Evolutionary conservation across 257 asterid species (phyloP).

Genomic region (Ocimum tenuiflorum): DNA sequence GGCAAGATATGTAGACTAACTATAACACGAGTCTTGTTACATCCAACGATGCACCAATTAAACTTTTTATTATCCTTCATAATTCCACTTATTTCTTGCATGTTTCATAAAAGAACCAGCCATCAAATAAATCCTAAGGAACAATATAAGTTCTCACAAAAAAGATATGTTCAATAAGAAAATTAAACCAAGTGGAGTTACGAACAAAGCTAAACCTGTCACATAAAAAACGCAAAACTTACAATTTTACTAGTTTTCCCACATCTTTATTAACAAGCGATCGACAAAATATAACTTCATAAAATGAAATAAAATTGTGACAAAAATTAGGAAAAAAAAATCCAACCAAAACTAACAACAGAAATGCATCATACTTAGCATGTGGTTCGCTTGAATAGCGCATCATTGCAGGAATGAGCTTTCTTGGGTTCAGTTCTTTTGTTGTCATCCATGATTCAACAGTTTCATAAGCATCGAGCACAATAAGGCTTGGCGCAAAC

Average conservation of each 20-base stretch:
- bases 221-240: constrained; percentile 7
- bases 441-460: constrained; percentile 98
- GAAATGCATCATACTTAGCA: constrained; percentile 64
- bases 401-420: constrained; percentile 99
- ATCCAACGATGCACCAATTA: constrained; percentile 5
- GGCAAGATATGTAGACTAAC: constrained; percentile 11
- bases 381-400: constrained; percentile 96
- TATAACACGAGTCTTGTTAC: neutral
- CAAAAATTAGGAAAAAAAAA: neutral
- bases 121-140: neutral
- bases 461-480: constrained; percentile 99
- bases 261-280: neutral
- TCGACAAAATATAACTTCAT: neutral
- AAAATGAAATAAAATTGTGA: neutral
- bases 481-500: constrained; percentile 91
- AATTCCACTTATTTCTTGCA: constrained; percentile 3
- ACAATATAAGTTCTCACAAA: constrained; percentile 1
- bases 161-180: neutral
- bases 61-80: neutral
- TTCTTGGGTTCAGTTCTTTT: constrained; percentile 78
- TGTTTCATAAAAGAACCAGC: neutral
- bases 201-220: neutral
- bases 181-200: neutral
- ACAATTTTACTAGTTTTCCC: neutral
- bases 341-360: constrained; percentile 16